phyloP scores from a whole-genome alignment of 108 stramenopile species.

The Pelagomonas calceolata region DNA sequence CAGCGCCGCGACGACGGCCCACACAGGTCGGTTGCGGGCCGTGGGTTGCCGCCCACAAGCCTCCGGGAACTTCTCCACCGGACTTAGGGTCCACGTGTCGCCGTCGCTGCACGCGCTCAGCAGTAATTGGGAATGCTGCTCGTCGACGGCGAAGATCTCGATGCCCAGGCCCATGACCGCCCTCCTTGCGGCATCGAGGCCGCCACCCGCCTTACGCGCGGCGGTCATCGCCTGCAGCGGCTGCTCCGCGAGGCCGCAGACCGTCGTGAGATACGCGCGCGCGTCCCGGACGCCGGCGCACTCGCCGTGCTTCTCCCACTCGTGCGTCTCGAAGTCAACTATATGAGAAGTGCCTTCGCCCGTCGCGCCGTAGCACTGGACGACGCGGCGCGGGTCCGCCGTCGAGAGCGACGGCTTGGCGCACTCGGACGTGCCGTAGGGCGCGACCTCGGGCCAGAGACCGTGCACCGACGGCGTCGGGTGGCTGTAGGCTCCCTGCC shows the following conservation, averaged over 20 bases:
- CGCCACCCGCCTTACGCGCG: not conserved
- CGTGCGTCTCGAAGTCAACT: slow-evolving; percentile 7
- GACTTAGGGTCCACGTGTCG: not conserved
- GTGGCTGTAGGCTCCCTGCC: not conserved
- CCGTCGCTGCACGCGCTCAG: not conserved
- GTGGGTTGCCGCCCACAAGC: too few relatives aligned
- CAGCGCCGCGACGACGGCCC: too few relatives aligned
- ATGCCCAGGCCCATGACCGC: not conserved
- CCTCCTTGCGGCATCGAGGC: not conserved
- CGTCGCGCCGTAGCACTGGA: slow-evolving; percentile 2
- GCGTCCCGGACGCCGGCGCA: slow-evolving; percentile 7
- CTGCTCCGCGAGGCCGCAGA: not conserved
- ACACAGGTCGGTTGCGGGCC: too few relatives aligned
- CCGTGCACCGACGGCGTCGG: slow-evolving; percentile 2
- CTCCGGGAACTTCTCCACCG: not conserved
- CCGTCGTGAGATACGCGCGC: not conserved
- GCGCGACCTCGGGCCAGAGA: slow-evolving; percentile 5
- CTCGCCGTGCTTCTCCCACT: slow-evolving; percentile 12
- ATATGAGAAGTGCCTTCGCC: not conserved
- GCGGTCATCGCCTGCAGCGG: not conserved
- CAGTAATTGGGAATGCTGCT: not conserved
- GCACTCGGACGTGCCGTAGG: slow-evolving; percentile 12
- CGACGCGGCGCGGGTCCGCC: not conserved
- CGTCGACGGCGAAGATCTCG: slow-evolving; percentile 4
- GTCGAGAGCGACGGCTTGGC: not conserved